Evolutionary conservation across 495 filamentous ascomycete species (phyloP).

Genomic region (Penicillium egyptiacum): DNA sequence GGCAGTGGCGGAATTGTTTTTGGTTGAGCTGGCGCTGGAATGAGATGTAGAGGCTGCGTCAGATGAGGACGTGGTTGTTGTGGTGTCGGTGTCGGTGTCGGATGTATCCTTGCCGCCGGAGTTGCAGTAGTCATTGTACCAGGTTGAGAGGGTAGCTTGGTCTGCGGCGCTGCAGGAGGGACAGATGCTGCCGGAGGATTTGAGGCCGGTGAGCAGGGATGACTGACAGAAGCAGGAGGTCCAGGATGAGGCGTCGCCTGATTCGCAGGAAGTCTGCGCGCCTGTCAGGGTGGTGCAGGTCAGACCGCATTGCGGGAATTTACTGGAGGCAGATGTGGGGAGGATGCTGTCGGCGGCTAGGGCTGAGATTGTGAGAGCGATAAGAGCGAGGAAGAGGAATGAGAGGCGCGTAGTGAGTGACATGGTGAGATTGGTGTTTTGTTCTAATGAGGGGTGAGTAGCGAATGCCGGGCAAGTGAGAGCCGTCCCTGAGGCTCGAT

Average conservation of each 20-base stretch:
- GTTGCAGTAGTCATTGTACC: slow-evolving; percentile 50
- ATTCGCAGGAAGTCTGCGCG: slow-evolving; percentile 48
- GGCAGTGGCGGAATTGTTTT: slow-evolving; percentile 4
- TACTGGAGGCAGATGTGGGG: slow-evolving; percentile 36
- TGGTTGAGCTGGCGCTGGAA: slow-evolving; percentile 7
- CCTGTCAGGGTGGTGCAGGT: slow-evolving; percentile 44
- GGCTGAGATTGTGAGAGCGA: slow-evolving; percentile 1
- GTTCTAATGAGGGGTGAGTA: not conserved
- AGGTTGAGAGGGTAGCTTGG: slow-evolving; percentile 43
- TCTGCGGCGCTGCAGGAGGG: slow-evolving; percentile 38
- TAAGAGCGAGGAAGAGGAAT: not conserved
- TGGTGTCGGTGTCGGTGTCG: slow-evolving; percentile 19
- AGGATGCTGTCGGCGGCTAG: slow-evolving; percentile 28
- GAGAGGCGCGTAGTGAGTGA: slow-evolving; percentile 8
- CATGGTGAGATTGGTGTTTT: not conserved
- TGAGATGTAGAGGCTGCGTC: slow-evolving; percentile 14
- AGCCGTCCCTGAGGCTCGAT: slow-evolving; percentile 5
- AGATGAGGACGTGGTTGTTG: slow-evolving; percentile 16
- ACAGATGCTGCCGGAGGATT: slow-evolving; percentile 37
- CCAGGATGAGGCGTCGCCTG: slow-evolving; percentile 38
- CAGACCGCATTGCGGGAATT: slow-evolving; percentile 53
- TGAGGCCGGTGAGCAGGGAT: slow-evolving; percentile 38
- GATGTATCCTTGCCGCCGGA: slow-evolving; percentile 24
- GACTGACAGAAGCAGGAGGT: slow-evolving; percentile 59
- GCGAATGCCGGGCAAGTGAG: not conserved